phyloP scores from a whole-genome alignment of 1,284 basidiomycete genomes.

The Cystobasidium sp. region DNA sequence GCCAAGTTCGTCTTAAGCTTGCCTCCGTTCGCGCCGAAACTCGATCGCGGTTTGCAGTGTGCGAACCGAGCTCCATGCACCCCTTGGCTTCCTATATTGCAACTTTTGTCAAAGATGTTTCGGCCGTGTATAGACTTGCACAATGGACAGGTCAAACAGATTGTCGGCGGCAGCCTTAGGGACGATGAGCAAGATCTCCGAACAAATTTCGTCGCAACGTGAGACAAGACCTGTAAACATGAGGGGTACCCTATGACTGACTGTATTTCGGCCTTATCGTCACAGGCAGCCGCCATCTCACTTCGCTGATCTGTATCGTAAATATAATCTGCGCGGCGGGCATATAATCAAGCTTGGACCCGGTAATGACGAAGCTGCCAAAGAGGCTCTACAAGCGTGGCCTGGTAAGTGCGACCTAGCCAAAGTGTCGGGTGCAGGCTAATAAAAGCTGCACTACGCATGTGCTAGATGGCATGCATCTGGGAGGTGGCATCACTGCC shows the following conservation, averaged over 20 bases:
- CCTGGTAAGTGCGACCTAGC: constrained; percentile 62
- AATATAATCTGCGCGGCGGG: constrained; percentile 74
- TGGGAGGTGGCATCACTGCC: constrained; percentile 89
- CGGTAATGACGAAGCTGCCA: constrained; percentile 82
- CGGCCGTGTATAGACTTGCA: constrained; percentile 97
- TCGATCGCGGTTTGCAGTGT: not conserved
- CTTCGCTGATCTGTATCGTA: constrained; percentile 79
- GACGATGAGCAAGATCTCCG: constrained; percentile 66
- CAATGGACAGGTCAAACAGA: constrained; percentile 93
- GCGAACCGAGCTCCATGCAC: not conserved
- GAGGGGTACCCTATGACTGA: constrained; percentile 2
- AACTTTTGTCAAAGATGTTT: constrained; percentile 63
- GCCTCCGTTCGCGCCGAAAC: not conserved
- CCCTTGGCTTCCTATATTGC: not conserved
- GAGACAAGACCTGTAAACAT: constrained; percentile 51
- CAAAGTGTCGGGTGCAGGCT: not conserved
- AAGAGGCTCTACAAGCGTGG: constrained; percentile 81
- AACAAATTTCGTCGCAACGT: constrained; percentile 94
- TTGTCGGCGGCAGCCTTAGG: constrained; percentile 91
- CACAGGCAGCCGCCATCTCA: constrained; percentile 77
- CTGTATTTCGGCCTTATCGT: not conserved
- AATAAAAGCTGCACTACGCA: not conserved
- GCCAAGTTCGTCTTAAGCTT: not conserved
- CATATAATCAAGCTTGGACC: constrained; percentile 97
- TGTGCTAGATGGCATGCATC: constrained; percentile 71